A percentile compares a stretch with the other conserved stretches of the same genome.
These are phyloP conservation scores for Symbiodinium pilosum DNA, from an alignment of 73 alveolate species.

Conservation along the genomic window DNA sequence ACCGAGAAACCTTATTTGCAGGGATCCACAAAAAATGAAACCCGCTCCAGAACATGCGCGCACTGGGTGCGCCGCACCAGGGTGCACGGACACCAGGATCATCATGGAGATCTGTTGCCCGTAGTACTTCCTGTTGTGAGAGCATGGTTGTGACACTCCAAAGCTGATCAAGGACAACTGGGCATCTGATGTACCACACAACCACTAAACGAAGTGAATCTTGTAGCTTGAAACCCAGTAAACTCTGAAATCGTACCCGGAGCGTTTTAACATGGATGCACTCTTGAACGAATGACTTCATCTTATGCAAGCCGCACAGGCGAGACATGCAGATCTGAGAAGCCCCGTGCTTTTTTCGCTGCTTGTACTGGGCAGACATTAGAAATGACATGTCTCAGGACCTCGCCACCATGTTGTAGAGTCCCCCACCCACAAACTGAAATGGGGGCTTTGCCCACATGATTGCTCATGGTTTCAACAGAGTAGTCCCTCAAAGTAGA, in stretches of 20 bases:
- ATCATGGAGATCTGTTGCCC: slow-evolving; percentile 54
- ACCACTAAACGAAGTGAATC: too few relatives aligned
- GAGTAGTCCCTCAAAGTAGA: neutral
- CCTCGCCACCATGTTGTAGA: too few relatives aligned
- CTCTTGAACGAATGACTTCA: neutral
- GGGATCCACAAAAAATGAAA: too few relatives aligned
- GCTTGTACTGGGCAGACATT: too few relatives aligned
- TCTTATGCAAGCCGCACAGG: neutral
- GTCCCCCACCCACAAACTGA: too few relatives aligned
- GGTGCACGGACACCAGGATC: slow-evolving; percentile 73
- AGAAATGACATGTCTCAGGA: too few relatives aligned
- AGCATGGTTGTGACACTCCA: neutral
- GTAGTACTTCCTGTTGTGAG: slow-evolving; percentile 7
- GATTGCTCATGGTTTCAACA: neutral
- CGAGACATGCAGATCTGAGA: neutral
- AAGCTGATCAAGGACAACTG: too few relatives aligned
- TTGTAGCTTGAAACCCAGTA: neutral
- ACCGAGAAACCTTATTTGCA: too few relatives aligned
- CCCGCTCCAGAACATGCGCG: too few relatives aligned
- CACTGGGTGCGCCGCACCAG: slow-evolving; percentile 16
- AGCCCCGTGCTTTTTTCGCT: neutral
- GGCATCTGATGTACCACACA: too few relatives aligned
- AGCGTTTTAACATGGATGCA: too few relatives aligned
- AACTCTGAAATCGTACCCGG: neutral
- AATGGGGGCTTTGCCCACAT: neutral